Evolutionary conservation across 306 rosid species (phyloP), one percentile per base, ranked within the genome.

Genomic region (Cicer judaicum): DNA sequence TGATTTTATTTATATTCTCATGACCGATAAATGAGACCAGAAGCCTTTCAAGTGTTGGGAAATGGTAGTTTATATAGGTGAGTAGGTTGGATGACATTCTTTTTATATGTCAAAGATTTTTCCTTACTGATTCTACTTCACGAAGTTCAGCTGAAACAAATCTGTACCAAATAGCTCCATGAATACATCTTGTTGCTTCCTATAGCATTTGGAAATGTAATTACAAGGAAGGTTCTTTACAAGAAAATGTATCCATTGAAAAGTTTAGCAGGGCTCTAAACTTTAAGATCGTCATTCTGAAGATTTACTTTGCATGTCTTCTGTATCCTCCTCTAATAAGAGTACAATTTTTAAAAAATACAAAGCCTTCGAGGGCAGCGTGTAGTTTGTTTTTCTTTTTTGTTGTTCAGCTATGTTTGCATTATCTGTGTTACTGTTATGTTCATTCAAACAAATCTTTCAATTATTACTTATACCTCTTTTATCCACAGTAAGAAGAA

Each of bases 11-110:
- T 38, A 21, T 7, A 46, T 19, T 44, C 44, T 15, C 62, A 40
- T 13, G 18, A 44, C 29, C 15, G 64, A 73, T 48, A 9, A 52
- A 46, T 50, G 41, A 55, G 50, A 34, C 46, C 7, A 18, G 55
- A 3, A 29, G 48, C 66, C 41, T 55, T 49, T 55, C 16, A 43
- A 66, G 39, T 65, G 54, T 43, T 66, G 40, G 72, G 10, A 65
- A 65, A 19, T 64, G 70, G 18, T 5, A 11, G 39, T 12, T 62
- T 24, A 62, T 24, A 39, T 39, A 59, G 38, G 38, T 7, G 2
- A 57, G 16, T 60, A 13, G 69, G 24, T 64, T 64, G 50, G 40
- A 63, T 64, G 70, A 11, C 70, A 5, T 41, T 64, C 52, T 8
- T 18, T 65, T 43, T 18, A 12, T 44, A 52, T 70, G 64, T 10